These are phyloP conservation scores for Phytophthora macrochlamydospora DNA, from an alignment of 352 stramenopile species.

Conservation along the genomic window DNA sequence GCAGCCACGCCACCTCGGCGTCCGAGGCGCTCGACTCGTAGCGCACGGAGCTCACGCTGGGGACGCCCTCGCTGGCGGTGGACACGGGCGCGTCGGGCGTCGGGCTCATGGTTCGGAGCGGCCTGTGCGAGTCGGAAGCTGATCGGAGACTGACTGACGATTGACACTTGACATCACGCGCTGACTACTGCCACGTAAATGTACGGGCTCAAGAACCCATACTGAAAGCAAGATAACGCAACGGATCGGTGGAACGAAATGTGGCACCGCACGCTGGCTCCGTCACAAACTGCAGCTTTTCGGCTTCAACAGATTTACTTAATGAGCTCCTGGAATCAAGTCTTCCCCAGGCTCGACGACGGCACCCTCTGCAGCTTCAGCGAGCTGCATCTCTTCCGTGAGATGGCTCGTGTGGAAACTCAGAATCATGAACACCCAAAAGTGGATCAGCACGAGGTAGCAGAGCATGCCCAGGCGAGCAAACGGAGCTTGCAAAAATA, in stretches of 20 bases:
- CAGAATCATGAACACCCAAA: conserved; percentile 87
- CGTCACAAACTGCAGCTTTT: neutral
- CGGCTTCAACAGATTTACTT: neutral
- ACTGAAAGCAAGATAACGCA: no score
- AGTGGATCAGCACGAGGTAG: conserved; percentile 83
- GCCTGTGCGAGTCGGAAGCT: neutral
- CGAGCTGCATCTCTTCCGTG: conserved; percentile 70
- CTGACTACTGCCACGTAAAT: conserved; percentile 2
- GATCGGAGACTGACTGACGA: conserved; percentile 6
- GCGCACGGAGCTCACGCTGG: conserved; percentile 15
- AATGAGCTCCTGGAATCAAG: conserved; percentile 27
- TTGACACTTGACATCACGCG: no score
- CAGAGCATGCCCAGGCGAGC: conserved; percentile 72
- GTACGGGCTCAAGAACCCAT: no score
- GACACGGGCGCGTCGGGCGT: conserved; percentile 21
- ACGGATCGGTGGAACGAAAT: neutral
- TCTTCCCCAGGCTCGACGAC: conserved; percentile 29
- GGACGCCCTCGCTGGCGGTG: conserved; percentile 22
- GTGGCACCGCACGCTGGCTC: no score
- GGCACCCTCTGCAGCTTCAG: conserved; percentile 13
- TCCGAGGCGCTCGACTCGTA: conserved; percentile 34
- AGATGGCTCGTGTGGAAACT: conserved; percentile 90
- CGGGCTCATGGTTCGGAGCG: conserved; percentile 17
- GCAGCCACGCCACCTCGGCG: conserved; percentile 75
- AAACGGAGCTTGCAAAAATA: conserved; percentile 80